Conservation (phyloP, 495 filamentous ascomycete genomes). For the Talaromyces borbonicus region DNA sequence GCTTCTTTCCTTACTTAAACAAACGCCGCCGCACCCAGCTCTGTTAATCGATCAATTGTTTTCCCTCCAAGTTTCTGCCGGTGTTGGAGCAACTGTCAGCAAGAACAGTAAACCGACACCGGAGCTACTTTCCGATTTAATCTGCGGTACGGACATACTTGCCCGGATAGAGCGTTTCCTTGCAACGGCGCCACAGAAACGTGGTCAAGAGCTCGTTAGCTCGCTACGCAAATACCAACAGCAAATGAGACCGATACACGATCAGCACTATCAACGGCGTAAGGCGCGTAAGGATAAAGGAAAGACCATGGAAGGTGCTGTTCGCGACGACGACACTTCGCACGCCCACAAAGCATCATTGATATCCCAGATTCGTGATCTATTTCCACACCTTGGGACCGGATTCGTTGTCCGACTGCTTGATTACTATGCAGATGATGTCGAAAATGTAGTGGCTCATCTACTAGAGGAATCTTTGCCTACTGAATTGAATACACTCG, state of each 20-base stretch:
- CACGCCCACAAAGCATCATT: conserved; percentile 76
- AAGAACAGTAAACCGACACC: conserved; percentile 28
- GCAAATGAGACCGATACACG: conserved; percentile 43
- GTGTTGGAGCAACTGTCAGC: conserved; percentile 32
- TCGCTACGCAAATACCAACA: conserved; percentile 35
- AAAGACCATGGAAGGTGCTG: conserved; percentile 46
- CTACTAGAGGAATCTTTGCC: conserved; percentile 78
- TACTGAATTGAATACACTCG: conserved; percentile 28
- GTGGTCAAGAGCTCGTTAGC: conserved; percentile 30
- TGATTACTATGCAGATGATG: conserved; percentile 65
- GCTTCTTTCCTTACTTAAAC: conserved; percentile 55
- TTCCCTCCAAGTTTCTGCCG: conserved; percentile 58
- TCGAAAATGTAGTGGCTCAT: conserved; percentile 72
- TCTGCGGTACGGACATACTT: conserved; percentile 33
- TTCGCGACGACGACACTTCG: conserved; percentile 42
- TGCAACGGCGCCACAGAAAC: conserved; percentile 36
- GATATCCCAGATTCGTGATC: conserved; percentile 78
- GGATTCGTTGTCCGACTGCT: conserved; percentile 72
- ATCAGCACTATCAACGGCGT: conserved; percentile 41
- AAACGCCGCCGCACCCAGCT: conserved; percentile 55
- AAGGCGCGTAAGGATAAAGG: conserved; percentile 58
- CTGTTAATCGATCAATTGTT: conserved; percentile 73
- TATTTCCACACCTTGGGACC: conserved; percentile 83
- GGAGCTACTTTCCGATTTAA: conserved; percentile 34
- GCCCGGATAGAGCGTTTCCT: conserved; percentile 46